phyloP scores from a whole-genome alignment of 257 asterid species.

The Coffea canephora region DNA sequence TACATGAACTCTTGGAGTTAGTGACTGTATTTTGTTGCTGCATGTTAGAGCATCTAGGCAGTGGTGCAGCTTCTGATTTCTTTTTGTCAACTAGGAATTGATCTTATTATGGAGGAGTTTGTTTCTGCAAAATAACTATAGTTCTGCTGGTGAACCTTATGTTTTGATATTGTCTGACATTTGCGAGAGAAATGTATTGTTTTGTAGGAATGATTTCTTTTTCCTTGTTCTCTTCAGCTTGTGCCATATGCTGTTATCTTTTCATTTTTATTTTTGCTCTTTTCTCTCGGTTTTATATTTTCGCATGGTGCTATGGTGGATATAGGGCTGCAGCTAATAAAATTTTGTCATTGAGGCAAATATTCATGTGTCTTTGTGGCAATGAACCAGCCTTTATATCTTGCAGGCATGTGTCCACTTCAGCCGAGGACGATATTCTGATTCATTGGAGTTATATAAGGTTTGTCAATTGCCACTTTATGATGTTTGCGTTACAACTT shows the following conservation, averaged over 20 bases:
- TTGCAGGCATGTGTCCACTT: constrained; percentile 97
- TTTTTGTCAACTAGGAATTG: background rate
- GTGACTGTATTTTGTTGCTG: background rate
- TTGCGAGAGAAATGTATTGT: background rate
- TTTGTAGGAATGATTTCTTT: background rate
- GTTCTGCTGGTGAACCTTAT: background rate
- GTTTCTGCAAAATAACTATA: background rate
- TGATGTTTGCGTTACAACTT: constrained; percentile 2
- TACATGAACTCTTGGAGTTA: background rate
- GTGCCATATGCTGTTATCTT: background rate
- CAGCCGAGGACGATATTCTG: constrained; percentile 78
- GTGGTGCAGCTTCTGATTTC: constrained; percentile 8
- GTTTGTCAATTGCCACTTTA: constrained; percentile 37
- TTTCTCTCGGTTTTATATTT: background rate
- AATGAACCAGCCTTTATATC: constrained; percentile 22
- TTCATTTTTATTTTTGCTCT: background rate
- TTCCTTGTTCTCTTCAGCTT: background rate
- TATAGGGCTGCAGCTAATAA: background rate
- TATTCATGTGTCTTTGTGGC: constrained; percentile 14
- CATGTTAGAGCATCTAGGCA: background rate
- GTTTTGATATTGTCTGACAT: background rate
- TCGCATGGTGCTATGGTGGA: background rate
- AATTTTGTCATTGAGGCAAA: background rate
- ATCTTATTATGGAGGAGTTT: background rate
- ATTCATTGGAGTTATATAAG: constrained; percentile 88